These are phyloP conservation scores for Penicillium sp. DNA, from an alignment of 2,329 filamentous ascomycete genomes.

Conservation along the genomic window DNA sequence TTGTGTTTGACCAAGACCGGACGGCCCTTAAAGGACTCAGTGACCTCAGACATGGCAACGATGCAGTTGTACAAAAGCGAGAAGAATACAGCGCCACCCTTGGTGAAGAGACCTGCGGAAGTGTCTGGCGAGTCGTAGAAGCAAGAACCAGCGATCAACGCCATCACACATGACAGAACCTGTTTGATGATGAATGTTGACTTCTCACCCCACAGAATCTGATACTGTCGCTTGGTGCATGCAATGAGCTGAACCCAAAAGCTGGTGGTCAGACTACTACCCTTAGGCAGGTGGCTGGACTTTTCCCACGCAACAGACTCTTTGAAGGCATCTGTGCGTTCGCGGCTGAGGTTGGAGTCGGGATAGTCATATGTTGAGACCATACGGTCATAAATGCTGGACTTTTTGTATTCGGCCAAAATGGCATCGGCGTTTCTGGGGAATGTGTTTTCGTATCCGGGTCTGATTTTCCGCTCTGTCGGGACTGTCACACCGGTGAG, in stretches of 20 bases:
- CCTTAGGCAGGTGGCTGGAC: conserved; percentile 44
- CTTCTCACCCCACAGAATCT: conserved; percentile 57
- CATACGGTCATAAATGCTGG: conserved; percentile 45
- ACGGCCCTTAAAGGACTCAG: conserved; percentile 51
- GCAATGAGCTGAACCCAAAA: conserved; percentile 49
- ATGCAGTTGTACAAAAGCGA: conserved; percentile 53
- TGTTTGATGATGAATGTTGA: conserved; percentile 56
- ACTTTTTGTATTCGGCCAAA: conserved; percentile 44
- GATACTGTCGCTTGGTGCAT: conserved; percentile 52
- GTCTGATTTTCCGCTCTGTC: conserved; percentile 38
- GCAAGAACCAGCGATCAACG: conserved; percentile 55
- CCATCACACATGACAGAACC: conserved; percentile 48
- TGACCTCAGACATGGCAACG: conserved; percentile 57
- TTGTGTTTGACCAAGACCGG: conserved; percentile 52
- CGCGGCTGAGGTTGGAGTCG: conserved; percentile 34
- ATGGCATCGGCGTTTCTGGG: conserved; percentile 39
- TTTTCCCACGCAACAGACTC: conserved; percentile 49
- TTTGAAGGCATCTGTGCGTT: conserved; percentile 48
- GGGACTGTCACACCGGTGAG: conserved; percentile 57
- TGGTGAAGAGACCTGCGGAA: conserved; percentile 53
- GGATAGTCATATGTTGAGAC: conserved; percentile 51
- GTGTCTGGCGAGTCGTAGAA: conserved; percentile 57
- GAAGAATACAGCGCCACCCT: conserved; percentile 56
- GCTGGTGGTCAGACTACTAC: conserved; percentile 48
- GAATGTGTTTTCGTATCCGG: conserved; percentile 36